Evolutionary conservation across 2,329 filamentous ascomycete species (phyloP), one percentile per base, ranked within the genome.

Genomic region (Stagonosporopsis tanaceti): DNA sequence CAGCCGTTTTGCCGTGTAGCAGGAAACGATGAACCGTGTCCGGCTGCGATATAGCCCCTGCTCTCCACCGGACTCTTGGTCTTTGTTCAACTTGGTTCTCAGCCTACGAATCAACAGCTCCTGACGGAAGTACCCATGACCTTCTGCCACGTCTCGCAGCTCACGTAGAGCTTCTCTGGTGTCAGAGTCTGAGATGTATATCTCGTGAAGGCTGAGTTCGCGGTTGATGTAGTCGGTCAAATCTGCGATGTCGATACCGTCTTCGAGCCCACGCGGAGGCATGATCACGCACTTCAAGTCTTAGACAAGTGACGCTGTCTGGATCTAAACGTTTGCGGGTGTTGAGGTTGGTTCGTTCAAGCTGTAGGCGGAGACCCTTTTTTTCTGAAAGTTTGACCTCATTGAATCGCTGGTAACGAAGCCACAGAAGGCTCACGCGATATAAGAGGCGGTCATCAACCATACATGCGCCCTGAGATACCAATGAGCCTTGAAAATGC

Each of bases 41-140:
- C 53, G 53, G 22, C 47, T 57, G 22, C 42, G 47, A 27, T 47
- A 30, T 3, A 57, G 8, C 6, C 47, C 46, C 42, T 51, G 41
- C 6, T 3, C 14, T 6, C 30, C 20, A 17, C 14, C 17, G 8
- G 47, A 42, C 2, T 35, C 35, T 28, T 24, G 9, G n/a, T 57
- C 53, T 15, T 30, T 41, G 12, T 4, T 5, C 24, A 57, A n/a
- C 6, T 37, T 38, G 5, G 11, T n/a, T 22, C 24, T 51, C 20
- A 57, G 2, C 5, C 2, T 30, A 5, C 17, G 22, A 2, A 51
- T 11, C 7, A 56, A 3, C 4, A n/a, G 15, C 2, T 46, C 34
- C 22, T 50, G 40, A 15, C 20, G 2, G 14, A 11, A n/a, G 14
- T 11, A 15, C 6, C 37, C 42, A 11, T 35, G 14, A 0, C 32